Evolutionary conservation across 129 eudicot species (phyloP).

Genomic region (Flaveria ramosissima): DNA sequence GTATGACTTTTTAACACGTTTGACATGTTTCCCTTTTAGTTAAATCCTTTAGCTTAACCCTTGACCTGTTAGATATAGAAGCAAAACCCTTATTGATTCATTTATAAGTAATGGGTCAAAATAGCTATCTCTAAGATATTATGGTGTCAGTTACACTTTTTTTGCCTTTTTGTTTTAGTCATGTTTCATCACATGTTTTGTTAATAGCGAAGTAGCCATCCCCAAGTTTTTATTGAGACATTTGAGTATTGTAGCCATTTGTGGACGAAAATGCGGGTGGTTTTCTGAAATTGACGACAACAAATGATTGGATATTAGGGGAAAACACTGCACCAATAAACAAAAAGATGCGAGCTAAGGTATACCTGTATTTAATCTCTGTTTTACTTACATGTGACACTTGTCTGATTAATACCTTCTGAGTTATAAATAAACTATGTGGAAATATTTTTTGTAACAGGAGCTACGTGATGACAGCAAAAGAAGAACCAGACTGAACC

Average conservation of each 20-base stretch:
- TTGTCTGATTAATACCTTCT: neutral
- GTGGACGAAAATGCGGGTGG: constrained; percentile 67
- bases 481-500: constrained; percentile 72
- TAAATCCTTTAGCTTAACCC: constrained; percentile 1
- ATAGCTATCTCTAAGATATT: neutral
- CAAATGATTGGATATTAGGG: constrained; percentile 79
- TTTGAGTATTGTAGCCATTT: constrained; percentile 34
- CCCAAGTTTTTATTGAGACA: constrained; percentile 21
- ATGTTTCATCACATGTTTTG: constrained; percentile 9
- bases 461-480: constrained; percentile 65
- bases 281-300: constrained; percentile 68
- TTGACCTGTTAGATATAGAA: neutral
- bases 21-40: constrained; percentile 1
- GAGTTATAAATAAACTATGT: constrained; percentile 12
- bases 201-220: constrained; percentile 5
- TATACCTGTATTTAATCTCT: constrained; percentile 20
- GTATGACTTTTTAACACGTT: neutral
- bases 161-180: neutral
- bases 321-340: constrained; percentile 70
- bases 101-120: neutral
- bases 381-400: neutral
- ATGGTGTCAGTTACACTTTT: neutral
- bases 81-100: neutral
- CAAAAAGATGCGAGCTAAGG: constrained; percentile 68
- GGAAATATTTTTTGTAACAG: constrained; percentile 38